Evolutionary conservation across 306 rosid genomes (phyloP).

Genomic region (Gynostemma pentaphyllum): DNA sequence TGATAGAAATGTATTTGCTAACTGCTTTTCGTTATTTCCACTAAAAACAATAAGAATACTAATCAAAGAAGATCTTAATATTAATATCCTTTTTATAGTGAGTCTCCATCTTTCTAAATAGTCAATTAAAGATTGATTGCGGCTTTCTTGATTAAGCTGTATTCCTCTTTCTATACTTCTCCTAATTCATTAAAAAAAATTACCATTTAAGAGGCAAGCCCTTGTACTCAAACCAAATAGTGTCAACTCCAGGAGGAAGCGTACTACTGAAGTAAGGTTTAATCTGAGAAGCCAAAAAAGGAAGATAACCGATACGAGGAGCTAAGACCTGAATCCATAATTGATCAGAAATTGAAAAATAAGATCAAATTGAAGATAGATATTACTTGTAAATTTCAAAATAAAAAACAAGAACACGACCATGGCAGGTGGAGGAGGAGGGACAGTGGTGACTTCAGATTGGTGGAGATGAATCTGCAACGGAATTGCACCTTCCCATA

Average conservation of each 20-base stretch:
- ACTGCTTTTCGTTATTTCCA: neutral
- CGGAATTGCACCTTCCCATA: constrained; percentile 90
- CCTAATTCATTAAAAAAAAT: too few species aligned
- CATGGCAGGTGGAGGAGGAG: constrained; percentile 76
- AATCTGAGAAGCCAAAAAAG: constrained; percentile 57
- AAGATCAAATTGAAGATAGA: neutral
- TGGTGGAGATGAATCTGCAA: constrained; percentile 81
- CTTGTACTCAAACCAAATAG: constrained; percentile 89
- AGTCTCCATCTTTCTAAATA: neutral
- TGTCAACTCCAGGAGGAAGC: constrained; percentile 80
- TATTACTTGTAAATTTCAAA: neutral
- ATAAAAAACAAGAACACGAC: constrained; percentile 16
- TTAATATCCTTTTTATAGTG: neutral
- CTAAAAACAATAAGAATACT: neutral
- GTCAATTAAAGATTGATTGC: neutral
- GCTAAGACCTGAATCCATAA: constrained; percentile 79
- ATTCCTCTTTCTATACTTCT: too few species aligned
- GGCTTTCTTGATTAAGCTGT: too few species aligned
- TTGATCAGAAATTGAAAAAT: neutral
- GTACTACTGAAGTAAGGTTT: constrained; percentile 68
- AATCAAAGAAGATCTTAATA: neutral
- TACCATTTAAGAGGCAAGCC: constrained; percentile 95
- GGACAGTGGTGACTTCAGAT: constrained; percentile 80
- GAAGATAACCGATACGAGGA: constrained; percentile 81
- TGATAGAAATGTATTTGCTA: neutral